phyloP scores from a whole-genome alignment of 441 rosid species.

The Oxalis stricta region DNA sequence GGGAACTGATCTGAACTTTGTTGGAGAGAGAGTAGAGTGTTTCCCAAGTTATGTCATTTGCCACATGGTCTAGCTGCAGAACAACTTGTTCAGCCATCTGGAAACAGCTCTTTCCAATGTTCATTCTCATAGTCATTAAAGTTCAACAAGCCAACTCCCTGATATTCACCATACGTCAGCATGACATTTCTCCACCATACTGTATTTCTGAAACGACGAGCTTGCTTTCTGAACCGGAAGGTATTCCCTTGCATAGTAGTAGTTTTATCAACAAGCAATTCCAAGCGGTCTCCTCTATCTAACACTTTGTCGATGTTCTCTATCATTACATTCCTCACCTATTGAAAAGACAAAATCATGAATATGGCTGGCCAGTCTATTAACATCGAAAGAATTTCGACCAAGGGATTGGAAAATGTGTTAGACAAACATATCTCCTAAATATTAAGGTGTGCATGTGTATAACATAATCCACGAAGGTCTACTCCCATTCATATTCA shows the following conservation, averaged over 20 bases:
- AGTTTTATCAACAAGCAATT: slow-evolving; percentile 88
- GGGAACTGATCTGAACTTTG: too few relatives aligned
- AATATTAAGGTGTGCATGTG: background rate
- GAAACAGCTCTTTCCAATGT: slow-evolving; percentile 39
- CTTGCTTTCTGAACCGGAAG: slow-evolving; percentile 84
- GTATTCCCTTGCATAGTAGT: slow-evolving; percentile 92
- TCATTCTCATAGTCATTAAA: slow-evolving; percentile 45
- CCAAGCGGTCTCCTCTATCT: slow-evolving; percentile 89
- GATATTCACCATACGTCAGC: slow-evolving; percentile 70
- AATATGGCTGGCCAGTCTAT: too few relatives aligned
- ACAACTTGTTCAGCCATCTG: slow-evolving; percentile 46
- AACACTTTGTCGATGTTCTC: slow-evolving; percentile 90
- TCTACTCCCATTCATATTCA: background rate
- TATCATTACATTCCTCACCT: slow-evolving; percentile 90
- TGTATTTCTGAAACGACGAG: slow-evolving; percentile 65
- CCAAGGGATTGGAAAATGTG: too few relatives aligned
- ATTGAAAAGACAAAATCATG: background rate
- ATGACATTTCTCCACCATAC: slow-evolving; percentile 93
- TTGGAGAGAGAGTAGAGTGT: slow-evolving; percentile 57
- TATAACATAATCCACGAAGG: background rate
- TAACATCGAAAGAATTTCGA: too few relatives aligned
- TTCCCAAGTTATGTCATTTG: slow-evolving; percentile 54
- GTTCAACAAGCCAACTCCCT: slow-evolving; percentile 64
- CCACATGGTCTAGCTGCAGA: slow-evolving; percentile 31
- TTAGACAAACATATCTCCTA: too few relatives aligned